These are phyloP conservation scores for Austroboletus niveus DNA, from an alignment of 1,284 basidiomycete genomes.

Conservation along the genomic window DNA sequence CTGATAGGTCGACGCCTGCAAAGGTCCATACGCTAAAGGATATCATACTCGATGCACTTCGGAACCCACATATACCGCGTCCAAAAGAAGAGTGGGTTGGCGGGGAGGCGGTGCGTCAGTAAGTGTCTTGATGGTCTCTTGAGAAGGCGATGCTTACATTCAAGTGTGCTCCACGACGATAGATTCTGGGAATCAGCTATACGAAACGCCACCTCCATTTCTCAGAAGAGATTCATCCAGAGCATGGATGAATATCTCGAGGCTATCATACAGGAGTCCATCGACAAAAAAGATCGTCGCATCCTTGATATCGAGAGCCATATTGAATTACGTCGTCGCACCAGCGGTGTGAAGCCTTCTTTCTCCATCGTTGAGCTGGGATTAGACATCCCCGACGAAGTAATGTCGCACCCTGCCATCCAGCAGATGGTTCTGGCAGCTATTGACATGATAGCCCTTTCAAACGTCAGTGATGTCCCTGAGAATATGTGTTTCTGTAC, in stretches of 20 bases:
- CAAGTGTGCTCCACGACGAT: not conserved
- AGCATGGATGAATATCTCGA: conserved; percentile 33
- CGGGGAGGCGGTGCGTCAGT: conserved; percentile 18
- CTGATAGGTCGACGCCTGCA: conserved; percentile 33
- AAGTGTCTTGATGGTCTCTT: not conserved
- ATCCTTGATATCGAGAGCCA: conserved; percentile 37
- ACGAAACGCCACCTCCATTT: not conserved
- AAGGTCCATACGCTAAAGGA: conserved; percentile 31
- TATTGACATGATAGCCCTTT: conserved; percentile 2
- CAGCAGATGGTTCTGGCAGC: conserved; percentile 8
- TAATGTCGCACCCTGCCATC: conserved; percentile 4
- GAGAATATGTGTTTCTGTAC: not conserved
- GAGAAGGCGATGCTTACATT: not conserved
- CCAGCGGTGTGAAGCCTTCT: conserved; percentile 1
- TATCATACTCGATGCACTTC: conserved; percentile 37
- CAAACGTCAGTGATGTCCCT: conserved; percentile 1
- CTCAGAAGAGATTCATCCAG: conserved; percentile 32
- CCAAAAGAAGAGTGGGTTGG: conserved; percentile 11
- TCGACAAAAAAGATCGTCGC: conserved; percentile 30
- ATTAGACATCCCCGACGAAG: conserved; percentile 10
- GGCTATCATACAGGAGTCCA: conserved; percentile 36
- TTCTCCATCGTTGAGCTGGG: conserved; percentile 1
- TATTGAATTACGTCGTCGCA: conserved; percentile 6
- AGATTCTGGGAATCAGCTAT: conserved; percentile 12
- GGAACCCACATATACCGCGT: conserved; percentile 10